Evolutionary conservation across 129 eudicot genomes (phyloP).

Genomic region (Chrysanthemum seticuspe): DNA sequence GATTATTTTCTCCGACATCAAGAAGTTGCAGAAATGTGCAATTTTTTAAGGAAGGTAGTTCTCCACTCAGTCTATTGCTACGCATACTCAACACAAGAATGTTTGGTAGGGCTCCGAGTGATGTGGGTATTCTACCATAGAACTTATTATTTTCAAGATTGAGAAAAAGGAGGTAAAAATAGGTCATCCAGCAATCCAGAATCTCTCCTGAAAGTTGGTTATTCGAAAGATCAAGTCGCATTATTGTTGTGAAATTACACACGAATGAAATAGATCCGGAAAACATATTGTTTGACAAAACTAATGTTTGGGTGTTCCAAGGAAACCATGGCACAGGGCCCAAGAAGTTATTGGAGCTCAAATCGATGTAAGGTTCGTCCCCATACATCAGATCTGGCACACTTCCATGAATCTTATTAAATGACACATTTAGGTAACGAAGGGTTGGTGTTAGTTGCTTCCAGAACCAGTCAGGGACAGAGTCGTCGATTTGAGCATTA

Average conservation of each 20-base stretch:
- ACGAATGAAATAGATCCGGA: too few species aligned
- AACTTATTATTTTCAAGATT: conserved; percentile 29
- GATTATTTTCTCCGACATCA: conserved; percentile 31
- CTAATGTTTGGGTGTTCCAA: not conserved
- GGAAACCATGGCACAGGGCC: conserved; percentile 29
- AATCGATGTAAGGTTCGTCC: not conserved
- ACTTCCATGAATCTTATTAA: conserved; percentile 10
- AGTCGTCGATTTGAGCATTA: conserved; percentile 17
- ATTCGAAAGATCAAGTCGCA: conserved; percentile 21
- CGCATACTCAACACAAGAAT: conserved; percentile 9
- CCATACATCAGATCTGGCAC: conserved; percentile 12
- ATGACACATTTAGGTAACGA: conserved; percentile 22
- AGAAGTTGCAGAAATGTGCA: conserved; percentile 17
- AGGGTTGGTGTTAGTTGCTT: not conserved
- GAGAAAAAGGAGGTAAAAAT: conserved; percentile 6
- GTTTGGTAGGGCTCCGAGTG: conserved; percentile 10
- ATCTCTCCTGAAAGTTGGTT: conserved; percentile 36
- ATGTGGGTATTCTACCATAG: not conserved
- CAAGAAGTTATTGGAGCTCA: not conserved
- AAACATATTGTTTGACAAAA: not conserved
- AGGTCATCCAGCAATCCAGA: conserved; percentile 29
- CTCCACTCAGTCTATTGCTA: conserved; percentile 16
- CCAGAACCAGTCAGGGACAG: conserved; percentile 32
- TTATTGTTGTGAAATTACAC: too few species aligned
- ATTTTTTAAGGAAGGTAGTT: conserved; percentile 20